Evolutionary conservation across 2,329 filamentous ascomycete species (phyloP), one percentile per base, ranked within the genome.

Genomic region (Sarocladium oryzae): DNA sequence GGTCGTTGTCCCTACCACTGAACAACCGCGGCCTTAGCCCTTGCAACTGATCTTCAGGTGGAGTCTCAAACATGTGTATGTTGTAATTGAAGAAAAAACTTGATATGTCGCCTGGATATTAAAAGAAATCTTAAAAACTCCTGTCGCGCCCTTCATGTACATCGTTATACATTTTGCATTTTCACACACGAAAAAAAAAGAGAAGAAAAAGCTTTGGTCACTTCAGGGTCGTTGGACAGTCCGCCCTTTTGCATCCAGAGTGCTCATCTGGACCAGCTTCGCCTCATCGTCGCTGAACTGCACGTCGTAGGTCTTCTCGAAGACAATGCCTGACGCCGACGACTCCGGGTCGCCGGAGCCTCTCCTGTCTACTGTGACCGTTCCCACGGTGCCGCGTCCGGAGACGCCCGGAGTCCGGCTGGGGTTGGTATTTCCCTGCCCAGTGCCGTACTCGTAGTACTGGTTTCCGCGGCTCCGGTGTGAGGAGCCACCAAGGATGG

Each of bases 201-300:
- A 30, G 13, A 30, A 30, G 7, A 30, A 30, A 13, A 30, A 7
- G 13, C 28, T 30, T 13, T 30, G 28, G 28, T 13, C 7, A 13
- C 28, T 30, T 7, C 28, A 30, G 13, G 28, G 7, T 30, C 28
- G 13, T 10, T 32, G 10, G 6, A 49, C 32, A n/a, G 46, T 32
- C 4, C 33, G 30, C 24, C 46, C 46, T 26, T 49, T 49, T 18
- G 30, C 30, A 16, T 49, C 46, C 11, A 62, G 26, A 11, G 65
- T 60, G 8, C 54, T 57, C 57, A 67, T 60, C 8, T 59, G 51
- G 1, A 69, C 63, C n/a, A 69, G 50, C 11, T 61, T 58, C 1
- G 58, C 56, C 48, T 69, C 66, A 38, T 69, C 65, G 1, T 65
- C 61, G 2, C 59, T 63, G 30, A 62, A 69, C 28, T 69, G 64